Base-by-base conservation (phyloP, 768 basidiomycete species). In the Macrolepiota dolichaula region DNA sequence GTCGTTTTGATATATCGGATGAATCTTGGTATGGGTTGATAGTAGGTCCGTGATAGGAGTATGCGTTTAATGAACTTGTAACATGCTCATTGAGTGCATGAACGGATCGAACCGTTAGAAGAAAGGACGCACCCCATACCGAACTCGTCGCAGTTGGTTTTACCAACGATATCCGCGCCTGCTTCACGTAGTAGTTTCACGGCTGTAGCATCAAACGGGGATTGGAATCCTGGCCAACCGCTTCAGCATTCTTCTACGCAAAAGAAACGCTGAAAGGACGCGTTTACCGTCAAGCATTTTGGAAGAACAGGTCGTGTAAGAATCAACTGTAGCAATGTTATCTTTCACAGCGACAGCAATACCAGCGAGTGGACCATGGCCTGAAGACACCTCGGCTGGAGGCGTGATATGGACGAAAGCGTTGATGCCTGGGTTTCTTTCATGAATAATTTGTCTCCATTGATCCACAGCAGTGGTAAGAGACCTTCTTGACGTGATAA, bases 141-240 rank as follows among this genome's bases (percentile, higher is more conserved):
- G 73, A 98, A 98, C 73, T 98, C 96, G 70, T 99, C 96, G 72
- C 94, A 93, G 69, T 96, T 96, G 0, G 95, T 88, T 74, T 97
- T 97, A 1, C 94, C 96, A 1, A 90, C 68, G 11, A 98, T 81
- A 17, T 84, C 73, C 0, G 88, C 94, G 0, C 94, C 94, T 0
- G 78, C 75, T 0, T 76, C 63, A 1, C 79, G 77, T 2, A 98
- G 73, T 10, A 87, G 73, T 3, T 74, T 62, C 0, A 97, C 91
- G 5, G 90, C 91, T 0, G 94, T 96, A 52, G 96, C 92, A 70
- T 94, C 90, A 69, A 90, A 94, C 0, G 93, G 92, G 0, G 96
- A 85, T 0, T 66, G 72, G 68, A 91, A 97, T 40, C 82, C 91
- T 94, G 50, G 22, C 19, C 27, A 15, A 49, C 9, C 13, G 3